Evolutionary conservation across 768 basidiomycete genomes (phyloP), one percentile per base, ranked within the genome.

Genomic region (Asterophora parasitica): DNA sequence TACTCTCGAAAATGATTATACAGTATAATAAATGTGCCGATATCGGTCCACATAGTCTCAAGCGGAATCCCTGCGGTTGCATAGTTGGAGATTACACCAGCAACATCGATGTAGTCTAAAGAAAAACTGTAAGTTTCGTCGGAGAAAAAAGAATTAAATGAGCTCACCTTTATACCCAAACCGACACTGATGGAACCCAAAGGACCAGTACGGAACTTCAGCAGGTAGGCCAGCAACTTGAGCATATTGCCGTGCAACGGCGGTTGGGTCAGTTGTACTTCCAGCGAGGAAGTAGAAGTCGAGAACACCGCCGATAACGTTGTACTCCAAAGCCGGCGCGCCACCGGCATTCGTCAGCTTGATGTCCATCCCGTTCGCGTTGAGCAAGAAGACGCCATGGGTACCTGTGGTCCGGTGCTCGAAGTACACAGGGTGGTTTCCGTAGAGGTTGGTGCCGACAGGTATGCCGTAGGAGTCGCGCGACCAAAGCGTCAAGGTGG

Each of bases 1-100:
- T 17, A 23, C 16, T 17, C 0, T 7, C 15, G 19, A 27, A 2
- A 27, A 10, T 27, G 30, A 39, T 44, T 17, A 41, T 13, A 13
- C 23, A 23, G 23, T 15, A 48, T 4, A n/a, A 6, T 16, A 15
- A 3, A 4, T 55, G 12, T 55, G 77, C 82, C 82, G 30, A 87
- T 87, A 61, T 86, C 85, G 2, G 83, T 84, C 84, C 84, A 86
- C 83, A 86, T 85, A 0, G 83, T 85, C 61, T 88, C 83, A 3
- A 86, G 72, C 6, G 84, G 85, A 44, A 88, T 86, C 4, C 64
- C 59, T 0, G 82, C 81, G 1, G 65, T 71, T 1, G 79, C 74
- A 52, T 86, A 86, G 59, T 76, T 81, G 0, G 74, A 62, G 46
- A 86, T 78, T 4, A 85, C 84, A 30, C 68, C 63, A 0, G 82